These are phyloP conservation scores for Halenospora varia DNA, from an alignment of 495 filamentous ascomycete genomes.

Conservation along the genomic window DNA sequence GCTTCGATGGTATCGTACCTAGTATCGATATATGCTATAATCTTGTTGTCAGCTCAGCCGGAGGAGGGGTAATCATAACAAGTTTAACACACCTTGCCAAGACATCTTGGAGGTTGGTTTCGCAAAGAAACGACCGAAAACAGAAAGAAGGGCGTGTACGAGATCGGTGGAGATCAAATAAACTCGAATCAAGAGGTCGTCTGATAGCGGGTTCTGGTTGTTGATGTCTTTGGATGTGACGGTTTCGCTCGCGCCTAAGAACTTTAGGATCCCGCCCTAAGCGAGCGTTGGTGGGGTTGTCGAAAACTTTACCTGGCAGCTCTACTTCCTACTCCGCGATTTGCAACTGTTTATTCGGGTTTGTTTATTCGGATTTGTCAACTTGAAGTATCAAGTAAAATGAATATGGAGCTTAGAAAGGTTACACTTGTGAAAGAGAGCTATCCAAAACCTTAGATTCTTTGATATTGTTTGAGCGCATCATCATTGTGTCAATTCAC, in stretches of 20 bases:
- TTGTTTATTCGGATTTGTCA: not conserved
- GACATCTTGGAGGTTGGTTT: conserved; percentile 30
- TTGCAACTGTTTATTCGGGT: not conserved
- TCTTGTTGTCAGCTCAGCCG: conserved; percentile 13
- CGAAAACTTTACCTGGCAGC: not conserved
- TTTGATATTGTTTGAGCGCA: not conserved
- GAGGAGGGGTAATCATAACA: conserved; percentile 16
- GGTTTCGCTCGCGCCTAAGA: conserved; percentile 2
- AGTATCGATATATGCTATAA: conserved; percentile 61
- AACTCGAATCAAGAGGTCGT: not conserved
- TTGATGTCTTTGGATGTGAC: conserved; percentile 3
- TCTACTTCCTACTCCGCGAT: not conserved
- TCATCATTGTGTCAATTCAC: not conserved
- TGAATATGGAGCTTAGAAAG: not conserved
- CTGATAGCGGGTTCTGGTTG: not conserved
- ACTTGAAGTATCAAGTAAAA: not conserved
- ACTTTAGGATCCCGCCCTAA: not conserved
- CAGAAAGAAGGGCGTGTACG: not conserved
- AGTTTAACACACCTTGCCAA: conserved; percentile 53
- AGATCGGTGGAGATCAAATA: not conserved
- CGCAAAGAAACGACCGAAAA: not conserved
- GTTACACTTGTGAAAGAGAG: not conserved
- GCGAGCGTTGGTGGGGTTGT: conserved; percentile 2
- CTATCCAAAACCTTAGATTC: not conserved
- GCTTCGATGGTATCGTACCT: conserved; percentile 44